These are phyloP conservation scores for Debaryomycetaceae sp. DNA, from an alignment of 1,139 yeast genomes.

Conservation along the genomic window DNA sequence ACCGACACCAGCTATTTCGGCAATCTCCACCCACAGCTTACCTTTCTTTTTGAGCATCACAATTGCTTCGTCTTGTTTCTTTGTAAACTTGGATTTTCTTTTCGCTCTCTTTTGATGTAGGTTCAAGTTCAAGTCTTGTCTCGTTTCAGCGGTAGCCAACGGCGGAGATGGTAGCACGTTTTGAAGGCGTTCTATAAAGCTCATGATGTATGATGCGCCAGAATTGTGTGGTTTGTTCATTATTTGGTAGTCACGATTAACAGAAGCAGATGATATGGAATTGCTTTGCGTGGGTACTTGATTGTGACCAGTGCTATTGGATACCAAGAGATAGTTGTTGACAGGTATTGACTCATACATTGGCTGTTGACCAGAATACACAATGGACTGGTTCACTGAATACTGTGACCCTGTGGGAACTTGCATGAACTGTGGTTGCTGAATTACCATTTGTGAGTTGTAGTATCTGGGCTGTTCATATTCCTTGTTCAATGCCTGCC, in stretches of 20 bases:
- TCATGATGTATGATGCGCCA: slow-evolving; percentile 1
- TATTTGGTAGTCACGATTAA: background rate
- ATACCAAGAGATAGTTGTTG: slow-evolving; percentile 11
- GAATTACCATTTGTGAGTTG: slow-evolving; percentile 6
- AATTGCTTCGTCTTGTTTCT: slow-evolving; percentile 66
- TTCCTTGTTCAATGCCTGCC: slow-evolving; percentile 3
- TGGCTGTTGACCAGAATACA: slow-evolving; percentile 6
- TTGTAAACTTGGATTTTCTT: slow-evolving; percentile 26
- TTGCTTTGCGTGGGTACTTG: background rate
- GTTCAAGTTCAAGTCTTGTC: slow-evolving; percentile 25
- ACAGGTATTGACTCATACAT: slow-evolving; percentile 6
- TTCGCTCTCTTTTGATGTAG: slow-evolving; percentile 8
- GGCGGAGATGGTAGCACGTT: slow-evolving; percentile 38
- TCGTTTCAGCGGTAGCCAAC: slow-evolving; percentile 25
- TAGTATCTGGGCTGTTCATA: slow-evolving; percentile 7
- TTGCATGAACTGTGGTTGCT: slow-evolving; percentile 7
- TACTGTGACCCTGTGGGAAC: slow-evolving; percentile 3
- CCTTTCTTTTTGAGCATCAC: slow-evolving; percentile 61
- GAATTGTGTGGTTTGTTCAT: background rate
- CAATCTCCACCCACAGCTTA: slow-evolving; percentile 72
- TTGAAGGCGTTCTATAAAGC: slow-evolving; percentile 6
- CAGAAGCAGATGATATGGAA: background rate
- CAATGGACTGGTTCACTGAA: slow-evolving; percentile 4
- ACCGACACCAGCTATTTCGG: slow-evolving; percentile 63
- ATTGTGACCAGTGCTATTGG: slow-evolving; percentile 1